Percentiles rank a stretch among this genome's conserved stretches.
phyloP scores from a whole-genome alignment of 345 rosid genomes.

The Luvunga scandens region DNA sequence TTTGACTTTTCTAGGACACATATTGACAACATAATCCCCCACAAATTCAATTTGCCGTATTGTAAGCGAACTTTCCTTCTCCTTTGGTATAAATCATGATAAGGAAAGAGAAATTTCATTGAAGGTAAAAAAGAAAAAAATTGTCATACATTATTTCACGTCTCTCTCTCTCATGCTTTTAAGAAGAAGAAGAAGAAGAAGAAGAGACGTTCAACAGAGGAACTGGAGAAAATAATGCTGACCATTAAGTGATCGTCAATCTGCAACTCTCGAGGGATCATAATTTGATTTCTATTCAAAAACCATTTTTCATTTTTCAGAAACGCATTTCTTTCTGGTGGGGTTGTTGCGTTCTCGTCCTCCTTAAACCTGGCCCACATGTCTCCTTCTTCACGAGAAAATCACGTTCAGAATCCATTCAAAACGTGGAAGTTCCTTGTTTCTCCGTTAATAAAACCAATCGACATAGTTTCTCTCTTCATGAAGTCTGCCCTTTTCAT shows the following conservation, averaged over 20 bases:
- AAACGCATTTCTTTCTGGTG: background rate
- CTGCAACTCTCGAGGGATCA: background rate
- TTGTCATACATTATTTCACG: background rate
- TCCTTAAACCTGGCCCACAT: constrained; percentile 3
- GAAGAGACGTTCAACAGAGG: background rate
- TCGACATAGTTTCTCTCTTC: constrained; percentile 32
- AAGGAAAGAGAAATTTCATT: background rate
- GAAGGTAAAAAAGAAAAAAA: too few species aligned
- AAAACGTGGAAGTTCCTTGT: constrained; percentile 34
- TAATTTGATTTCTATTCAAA: background rate
- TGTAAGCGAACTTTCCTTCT: background rate
- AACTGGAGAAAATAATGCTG: background rate
- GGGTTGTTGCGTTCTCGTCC: background rate
- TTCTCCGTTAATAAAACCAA: constrained; percentile 31
- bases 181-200: too few species aligned
- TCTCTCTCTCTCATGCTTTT: background rate
- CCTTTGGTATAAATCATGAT: background rate
- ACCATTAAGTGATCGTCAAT: too few species aligned
- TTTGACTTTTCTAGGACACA: background rate
- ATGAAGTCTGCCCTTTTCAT: constrained; percentile 41
- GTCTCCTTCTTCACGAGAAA: constrained; percentile 23
- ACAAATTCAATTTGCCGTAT: background rate
- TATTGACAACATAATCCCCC: background rate
- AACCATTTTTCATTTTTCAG: background rate
- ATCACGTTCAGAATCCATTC: constrained; percentile 29